Evolutionary conservation across 2,329 filamentous ascomycete species (phyloP).

Genomic region (Daldinia sp.): DNA sequence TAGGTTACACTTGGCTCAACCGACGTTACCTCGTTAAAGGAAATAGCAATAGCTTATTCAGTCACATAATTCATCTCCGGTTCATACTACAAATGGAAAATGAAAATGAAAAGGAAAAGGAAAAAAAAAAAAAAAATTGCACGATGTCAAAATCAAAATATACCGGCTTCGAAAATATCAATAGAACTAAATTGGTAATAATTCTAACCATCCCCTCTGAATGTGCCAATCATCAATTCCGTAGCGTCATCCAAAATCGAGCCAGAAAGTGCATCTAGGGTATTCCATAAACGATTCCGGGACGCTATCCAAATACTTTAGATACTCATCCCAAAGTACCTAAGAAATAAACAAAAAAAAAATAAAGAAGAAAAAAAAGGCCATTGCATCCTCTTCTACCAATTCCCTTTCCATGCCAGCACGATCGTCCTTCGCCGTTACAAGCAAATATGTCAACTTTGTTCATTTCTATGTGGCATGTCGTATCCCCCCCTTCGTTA

Average conservation of each 20-base stretch:
- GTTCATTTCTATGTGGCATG: conserved; percentile 28
- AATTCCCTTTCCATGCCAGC: conserved; percentile 11
- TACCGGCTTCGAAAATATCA: conserved; percentile 23
- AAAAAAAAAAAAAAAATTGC: no score
- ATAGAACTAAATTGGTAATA: conserved; percentile 15
- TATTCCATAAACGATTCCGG: conserved; percentile 35
- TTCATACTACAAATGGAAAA: no score
- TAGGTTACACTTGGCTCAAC: background rate
- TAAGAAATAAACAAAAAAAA: no score
- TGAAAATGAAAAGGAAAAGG: no score
- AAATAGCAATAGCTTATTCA: background rate
- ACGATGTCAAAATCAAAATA: conserved; percentile 2
- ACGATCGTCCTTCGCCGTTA: conserved; percentile 12
- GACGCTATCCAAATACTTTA: conserved; percentile 23
- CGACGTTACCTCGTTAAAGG: background rate
- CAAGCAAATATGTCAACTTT: conserved; percentile 25
- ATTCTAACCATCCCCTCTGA: conserved; percentile 12
- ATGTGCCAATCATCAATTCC: conserved; percentile 23
- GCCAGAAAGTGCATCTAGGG: conserved; percentile 20
- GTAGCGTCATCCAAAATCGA: conserved; percentile 25
- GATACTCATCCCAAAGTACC: conserved; percentile 16
- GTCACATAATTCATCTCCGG: background rate
- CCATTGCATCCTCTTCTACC: conserved; percentile 18
- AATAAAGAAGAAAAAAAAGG: conserved; percentile 26
- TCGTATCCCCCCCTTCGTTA: conserved; percentile 26